Evolutionary conservation across 176 grass and related monocot genomes (phyloP), one percentile per base, ranked within the genome.

Genomic region (Pharus latifolius): DNA sequence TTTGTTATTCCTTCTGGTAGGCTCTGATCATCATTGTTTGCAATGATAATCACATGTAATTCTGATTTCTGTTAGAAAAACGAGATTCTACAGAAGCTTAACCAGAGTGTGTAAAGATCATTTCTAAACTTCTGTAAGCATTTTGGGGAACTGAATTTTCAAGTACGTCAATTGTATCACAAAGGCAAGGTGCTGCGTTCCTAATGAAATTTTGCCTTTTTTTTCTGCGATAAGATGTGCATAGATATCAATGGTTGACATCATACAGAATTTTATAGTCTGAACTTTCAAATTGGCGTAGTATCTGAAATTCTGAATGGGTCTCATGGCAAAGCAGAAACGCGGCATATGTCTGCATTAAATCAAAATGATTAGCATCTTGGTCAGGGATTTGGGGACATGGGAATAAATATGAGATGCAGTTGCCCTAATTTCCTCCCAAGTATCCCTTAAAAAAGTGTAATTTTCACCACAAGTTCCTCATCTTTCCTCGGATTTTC

Each of bases 41-140:
- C 30, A 63, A 43, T n/a, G n/a, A n/a, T n/a, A 53, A 47, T 75
- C 20, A 54, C 7, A 6, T 45, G 4, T 66, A 75, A 1, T 37
- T 56, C 6, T 45, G 28, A 35, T 84, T 67, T 47, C 32, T 45
- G 24, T 74, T 69, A 45, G 10, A 8, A 67, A 79, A 28, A n/a
- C 41, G 45, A 69, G 29, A 30, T 31, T 37, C 9, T 45, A 12
- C 18, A 18, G 2, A 35, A 44, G 18, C 45, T 49, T 16, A 53
- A 14, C 16, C 42, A 1, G 47, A 18, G 15, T 24, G 29, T 80
- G 18, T 45, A 67, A 53, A 40, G 5, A 74, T 53, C 52, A 73
- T 19, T 47, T 40, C 1, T 24, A 30, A 34, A 55, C 49, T 38
- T 32, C 38, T 48, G 37, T 61, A 56, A 70, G 31, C 40, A 77